Conservation (phyloP, 306 rosid species). For the Malus sylvestris region DNA sequence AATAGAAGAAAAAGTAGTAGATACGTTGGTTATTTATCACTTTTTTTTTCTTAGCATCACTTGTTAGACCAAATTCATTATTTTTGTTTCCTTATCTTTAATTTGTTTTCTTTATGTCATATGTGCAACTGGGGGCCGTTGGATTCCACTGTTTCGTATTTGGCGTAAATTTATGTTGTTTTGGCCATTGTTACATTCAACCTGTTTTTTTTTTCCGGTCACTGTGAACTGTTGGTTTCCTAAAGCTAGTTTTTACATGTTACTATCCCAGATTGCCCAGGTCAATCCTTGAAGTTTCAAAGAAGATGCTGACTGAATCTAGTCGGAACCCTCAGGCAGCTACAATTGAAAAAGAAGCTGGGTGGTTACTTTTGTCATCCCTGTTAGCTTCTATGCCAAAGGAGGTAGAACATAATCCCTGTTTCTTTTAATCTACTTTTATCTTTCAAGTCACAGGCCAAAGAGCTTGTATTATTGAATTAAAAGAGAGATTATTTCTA, state of each 20-base stretch:
- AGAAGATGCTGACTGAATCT: slow-evolving; percentile 72
- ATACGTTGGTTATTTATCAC: background rate
- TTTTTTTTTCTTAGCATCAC: background rate
- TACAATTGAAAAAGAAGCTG: slow-evolving; percentile 82
- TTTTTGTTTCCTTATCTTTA: background rate
- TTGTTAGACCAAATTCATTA: background rate
- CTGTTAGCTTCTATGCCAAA: slow-evolving; percentile 79
- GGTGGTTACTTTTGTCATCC: slow-evolving; percentile 93
- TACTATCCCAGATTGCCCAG: slow-evolving; percentile 60
- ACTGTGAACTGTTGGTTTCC: background rate
- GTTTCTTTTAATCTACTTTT: background rate
- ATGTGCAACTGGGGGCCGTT: background rate
- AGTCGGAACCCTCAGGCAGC: slow-evolving; percentile 70
- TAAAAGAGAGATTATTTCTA: slow-evolving; percentile 12
- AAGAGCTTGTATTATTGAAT: background rate
- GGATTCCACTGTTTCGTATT: background rate
- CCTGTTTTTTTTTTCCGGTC: background rate
- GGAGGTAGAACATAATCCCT: slow-evolving; percentile 49
- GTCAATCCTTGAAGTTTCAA: slow-evolving; percentile 79
- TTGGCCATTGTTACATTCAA: background rate
- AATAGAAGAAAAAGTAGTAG: background rate
- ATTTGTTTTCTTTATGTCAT: background rate
- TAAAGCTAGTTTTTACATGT: background rate
- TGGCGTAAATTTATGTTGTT: background rate
- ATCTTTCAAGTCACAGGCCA: background rate